Base-by-base conservation (phyloP, 2,329 filamentous ascomycete species). In the Trichocomaceae sp. region DNA sequence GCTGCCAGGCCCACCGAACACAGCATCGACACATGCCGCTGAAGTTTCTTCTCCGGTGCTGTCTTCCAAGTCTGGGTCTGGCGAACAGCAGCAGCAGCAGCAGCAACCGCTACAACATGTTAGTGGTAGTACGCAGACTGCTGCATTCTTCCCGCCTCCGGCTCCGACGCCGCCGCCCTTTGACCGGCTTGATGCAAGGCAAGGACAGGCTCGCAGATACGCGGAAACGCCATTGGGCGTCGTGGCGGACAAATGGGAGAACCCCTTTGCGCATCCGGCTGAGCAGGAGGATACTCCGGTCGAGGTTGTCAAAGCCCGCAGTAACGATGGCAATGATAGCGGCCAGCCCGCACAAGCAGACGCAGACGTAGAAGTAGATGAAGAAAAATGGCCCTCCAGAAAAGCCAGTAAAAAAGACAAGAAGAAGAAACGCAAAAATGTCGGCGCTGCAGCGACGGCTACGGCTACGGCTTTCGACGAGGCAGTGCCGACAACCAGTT, bases 381-480 rank as follows among this genome's bases (percentile, higher is more conserved):
- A 52, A 7, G 26, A 29, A 49, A 52, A 33, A 12, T 45, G 5
- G 20, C 29, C 17, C 37, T 37, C 17, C 45, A 33, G 61, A 63
- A 49, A 66, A 65, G 53, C 64, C 60, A 57, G 55, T 12, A 72
- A 69, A 54, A 67, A 66, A 47, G 59, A 60, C 8, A 66, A 67
- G 51, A 67, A 66, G 57, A 65, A 65, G 53, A 59, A 62, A 52
- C 62, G 61, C 51, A 55, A 55, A 31, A 64, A 55, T 12, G 41
- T 26, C 7, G 23, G 3, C 7, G 47, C 35, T 26, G 48, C 44
- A 6, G 33, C 48, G 26, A 13, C 54, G n/a, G 22, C 44, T n/a
- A 26, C 23, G 31, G 49, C 47, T 10, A n/a, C n/a, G n/a, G 55
- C 52, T 5, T 63, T 59, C 48, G 70, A 66, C 45, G 62, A 68